Conservation (phyloP, 805 yeast species). For the Yamadazyma paraphyllophila region DNA sequence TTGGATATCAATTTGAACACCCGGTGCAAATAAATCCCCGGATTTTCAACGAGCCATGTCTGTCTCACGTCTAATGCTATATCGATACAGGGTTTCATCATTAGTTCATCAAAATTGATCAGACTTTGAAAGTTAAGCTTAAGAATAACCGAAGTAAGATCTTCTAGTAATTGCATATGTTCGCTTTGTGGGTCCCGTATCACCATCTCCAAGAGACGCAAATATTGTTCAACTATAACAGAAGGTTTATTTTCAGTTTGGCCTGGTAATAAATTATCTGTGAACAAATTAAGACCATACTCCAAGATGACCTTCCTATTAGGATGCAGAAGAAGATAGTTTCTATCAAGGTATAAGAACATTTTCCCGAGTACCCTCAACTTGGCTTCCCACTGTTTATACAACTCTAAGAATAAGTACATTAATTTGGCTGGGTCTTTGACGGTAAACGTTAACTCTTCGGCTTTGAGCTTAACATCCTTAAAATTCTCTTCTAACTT, state of each 20-base stretch:
- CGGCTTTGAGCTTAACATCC: conserved; percentile 11
- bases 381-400: conserved; percentile 23
- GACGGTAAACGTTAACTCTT: neutral
- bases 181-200: neutral
- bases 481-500: conserved; percentile 18
- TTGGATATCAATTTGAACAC: conserved; percentile 15
- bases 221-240: neutral
- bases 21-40: conserved; percentile 16
- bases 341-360: conserved; percentile 35
- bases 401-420: conserved; percentile 15
- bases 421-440: neutral
- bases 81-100: conserved; percentile 14
- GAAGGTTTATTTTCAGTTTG: neutral
- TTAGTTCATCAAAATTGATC: conserved; percentile 14
- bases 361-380: conserved; percentile 25
- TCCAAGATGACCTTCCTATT: conserved; percentile 24
- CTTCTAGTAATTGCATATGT: conserved; percentile 7
- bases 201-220: neutral
- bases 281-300: conserved; percentile 23
- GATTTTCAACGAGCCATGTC: conserved; percentile 16
- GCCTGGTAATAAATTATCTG: conserved; percentile 14
- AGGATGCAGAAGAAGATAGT: conserved; percentile 33
- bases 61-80: conserved; percentile 17
- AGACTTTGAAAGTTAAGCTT: conserved; percentile 20
- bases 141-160: conserved; percentile 19